Conservation (phyloP, 768 basidiomycete genomes). For the Lactarius tabidus region DNA sequence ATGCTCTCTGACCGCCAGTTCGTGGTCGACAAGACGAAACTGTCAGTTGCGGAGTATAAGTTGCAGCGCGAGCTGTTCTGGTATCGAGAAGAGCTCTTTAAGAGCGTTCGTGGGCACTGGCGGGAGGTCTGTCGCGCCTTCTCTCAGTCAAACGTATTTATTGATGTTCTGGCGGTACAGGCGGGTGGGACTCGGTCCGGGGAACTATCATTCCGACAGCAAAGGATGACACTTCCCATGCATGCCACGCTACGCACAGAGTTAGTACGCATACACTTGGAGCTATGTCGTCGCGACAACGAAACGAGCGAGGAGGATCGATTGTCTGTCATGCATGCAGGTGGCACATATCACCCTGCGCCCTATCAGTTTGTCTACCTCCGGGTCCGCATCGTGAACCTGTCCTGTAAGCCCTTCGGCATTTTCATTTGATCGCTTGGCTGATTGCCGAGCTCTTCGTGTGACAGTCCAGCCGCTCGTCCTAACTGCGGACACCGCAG, state of each 20-base stretch:
- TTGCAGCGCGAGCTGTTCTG: conserved; percentile 84
- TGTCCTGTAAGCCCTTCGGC: conserved; percentile 49
- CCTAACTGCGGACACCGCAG: conserved; percentile 49
- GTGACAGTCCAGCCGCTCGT: conserved; percentile 47
- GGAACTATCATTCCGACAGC: conserved; percentile 69
- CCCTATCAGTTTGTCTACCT: conserved; percentile 65
- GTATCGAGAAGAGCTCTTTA: conserved; percentile 89
- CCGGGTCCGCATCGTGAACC: conserved; percentile 53
- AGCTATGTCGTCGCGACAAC: conserved; percentile 19
- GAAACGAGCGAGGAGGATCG: conserved; percentile 14
- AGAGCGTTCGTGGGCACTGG: conserved; percentile 68
- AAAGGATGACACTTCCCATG: conserved; percentile 76
- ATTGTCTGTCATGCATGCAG: conserved; percentile 30
- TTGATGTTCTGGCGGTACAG: conserved; percentile 38
- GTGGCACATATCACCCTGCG: conserved; percentile 46
- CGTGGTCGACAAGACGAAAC: conserved; percentile 70
- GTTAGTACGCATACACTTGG: conserved; percentile 53
- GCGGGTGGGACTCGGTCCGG: conserved; percentile 75
- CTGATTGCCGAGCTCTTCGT: conserved; percentile 5
- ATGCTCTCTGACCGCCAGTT: conserved; percentile 87
- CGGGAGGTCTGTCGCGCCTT: conserved; percentile 58
- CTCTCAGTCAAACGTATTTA: background rate
- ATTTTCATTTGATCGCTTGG: background rate
- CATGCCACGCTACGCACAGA: conserved; percentile 72
- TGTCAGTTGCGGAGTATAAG: conserved; percentile 55